Evolutionary conservation across 2,329 filamentous ascomycete species (phyloP).

Genomic region (Aspergillus sergii): DNA sequence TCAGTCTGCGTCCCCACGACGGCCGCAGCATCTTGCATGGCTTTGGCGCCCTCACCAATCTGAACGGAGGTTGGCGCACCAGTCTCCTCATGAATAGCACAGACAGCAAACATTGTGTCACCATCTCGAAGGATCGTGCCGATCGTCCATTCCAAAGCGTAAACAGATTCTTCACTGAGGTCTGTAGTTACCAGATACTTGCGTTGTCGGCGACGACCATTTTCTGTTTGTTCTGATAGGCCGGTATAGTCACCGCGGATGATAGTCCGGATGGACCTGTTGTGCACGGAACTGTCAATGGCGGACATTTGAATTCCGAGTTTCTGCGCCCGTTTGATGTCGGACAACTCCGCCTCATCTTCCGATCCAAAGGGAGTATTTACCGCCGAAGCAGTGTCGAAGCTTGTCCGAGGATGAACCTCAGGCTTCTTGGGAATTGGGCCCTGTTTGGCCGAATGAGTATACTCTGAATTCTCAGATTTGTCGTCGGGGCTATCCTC

Average conservation of each 20-base stretch:
- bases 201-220: slow-evolving; percentile 75
- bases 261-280: slow-evolving; percentile 85
- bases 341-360: slow-evolving; percentile 78
- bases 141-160: slow-evolving; percentile 96
- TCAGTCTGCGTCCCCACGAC: slow-evolving; percentile 65
- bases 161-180: slow-evolving; percentile 88
- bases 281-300: slow-evolving; percentile 71
- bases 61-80: slow-evolving; percentile 48
- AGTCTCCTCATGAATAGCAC: slow-evolving; percentile 85
- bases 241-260: slow-evolving; percentile 79
- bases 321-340: slow-evolving; percentile 85
- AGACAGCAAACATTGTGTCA: slow-evolving; percentile 89
- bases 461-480: slow-evolving; percentile 13
- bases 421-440: slow-evolving; percentile 49
- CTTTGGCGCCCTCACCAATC: slow-evolving; percentile 72
- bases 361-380: slow-evolving; percentile 76
- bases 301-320: slow-evolving; percentile 79
- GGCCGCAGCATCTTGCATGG: slow-evolving; percentile 73
- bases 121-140: slow-evolving; percentile 92
- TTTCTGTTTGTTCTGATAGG: slow-evolving; percentile 75
- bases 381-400: slow-evolving; percentile 64
- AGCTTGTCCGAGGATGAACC: slow-evolving; percentile 82
- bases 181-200: slow-evolving; percentile 97
- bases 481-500: slow-evolving; percentile 12
- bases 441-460: slow-evolving; percentile 43